Percentiles rank a stretch among this genome's conserved stretches.
Evolutionary conservation across 2,329 filamentous ascomycete species (phyloP).

Genomic region (Fusarium sp.): DNA sequence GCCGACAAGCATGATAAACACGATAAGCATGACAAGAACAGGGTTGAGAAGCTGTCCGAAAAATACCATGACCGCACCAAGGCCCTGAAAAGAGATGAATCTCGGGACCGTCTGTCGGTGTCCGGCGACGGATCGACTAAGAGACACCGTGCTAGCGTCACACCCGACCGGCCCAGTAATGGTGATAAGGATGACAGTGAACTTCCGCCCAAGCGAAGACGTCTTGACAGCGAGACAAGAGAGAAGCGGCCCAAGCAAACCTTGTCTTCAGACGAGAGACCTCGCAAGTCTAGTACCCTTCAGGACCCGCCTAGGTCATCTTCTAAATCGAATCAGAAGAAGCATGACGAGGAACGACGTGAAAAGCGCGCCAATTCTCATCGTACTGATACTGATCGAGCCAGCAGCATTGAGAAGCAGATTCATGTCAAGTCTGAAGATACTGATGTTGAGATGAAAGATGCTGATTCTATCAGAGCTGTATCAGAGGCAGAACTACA

Average conservation of each 20-base stretch:
- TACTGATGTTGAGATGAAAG: slow-evolving; percentile 66
- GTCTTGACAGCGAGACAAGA: slow-evolving; percentile 64
- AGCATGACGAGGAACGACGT: slow-evolving; percentile 55
- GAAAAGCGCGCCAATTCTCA: slow-evolving; percentile 56
- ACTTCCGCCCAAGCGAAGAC: slow-evolving; percentile 65
- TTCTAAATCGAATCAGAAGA: slow-evolving; percentile 51
- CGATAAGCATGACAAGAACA: slow-evolving; percentile 56
- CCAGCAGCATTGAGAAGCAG: slow-evolving; percentile 56
- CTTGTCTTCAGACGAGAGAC: slow-evolving; percentile 59
- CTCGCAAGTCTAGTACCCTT: slow-evolving; percentile 55
- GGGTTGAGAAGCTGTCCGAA: slow-evolving; percentile 55
- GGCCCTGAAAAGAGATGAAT: slow-evolving; percentile 70
- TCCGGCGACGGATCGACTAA: slow-evolving; percentile 66
- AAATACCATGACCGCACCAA: slow-evolving; percentile 70
- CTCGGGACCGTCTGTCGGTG: slow-evolving; percentile 63
- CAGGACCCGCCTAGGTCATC: slow-evolving; percentile 55
- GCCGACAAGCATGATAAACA: slow-evolving; percentile 56
- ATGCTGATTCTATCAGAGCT: slow-evolving; percentile 53
- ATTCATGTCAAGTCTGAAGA: slow-evolving; percentile 70
- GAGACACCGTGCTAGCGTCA: slow-evolving; percentile 68
- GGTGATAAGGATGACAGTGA: slow-evolving; percentile 65
- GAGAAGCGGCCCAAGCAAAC: slow-evolving; percentile 60
- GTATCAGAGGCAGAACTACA: slow-evolving; percentile 46
- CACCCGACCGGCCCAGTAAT: slow-evolving; percentile 64
- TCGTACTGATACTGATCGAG: slow-evolving; percentile 57